phyloP scores from a whole-genome alignment of 1,284 basidiomycete genomes.

The Irpex rosettiformis region DNA sequence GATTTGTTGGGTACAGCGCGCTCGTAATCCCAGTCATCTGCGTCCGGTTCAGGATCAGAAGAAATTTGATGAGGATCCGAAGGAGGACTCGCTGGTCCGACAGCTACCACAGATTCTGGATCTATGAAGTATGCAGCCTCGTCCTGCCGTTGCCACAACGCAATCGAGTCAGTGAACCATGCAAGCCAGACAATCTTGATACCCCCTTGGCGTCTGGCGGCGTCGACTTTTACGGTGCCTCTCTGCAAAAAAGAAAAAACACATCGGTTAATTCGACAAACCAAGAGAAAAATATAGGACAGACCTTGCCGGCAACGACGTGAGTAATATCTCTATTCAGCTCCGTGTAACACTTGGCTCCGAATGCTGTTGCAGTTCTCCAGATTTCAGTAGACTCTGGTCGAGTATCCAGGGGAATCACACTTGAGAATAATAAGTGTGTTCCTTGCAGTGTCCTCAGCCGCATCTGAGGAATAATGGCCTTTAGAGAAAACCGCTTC shows the following conservation, averaged over 20 bases:
- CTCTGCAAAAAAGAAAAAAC: constrained; percentile 38
- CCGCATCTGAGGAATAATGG: constrained; percentile 83
- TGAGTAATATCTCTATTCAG: constrained; percentile 78
- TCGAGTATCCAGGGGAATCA: constrained; percentile 83
- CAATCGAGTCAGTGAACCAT: constrained; percentile 88
- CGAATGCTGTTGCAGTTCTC: constrained; percentile 85
- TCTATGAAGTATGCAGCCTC: constrained; percentile 73
- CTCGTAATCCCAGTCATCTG: constrained; percentile 62
- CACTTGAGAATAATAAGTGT: constrained; percentile 87
- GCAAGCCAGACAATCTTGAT: constrained; percentile 82
- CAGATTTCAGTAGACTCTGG: constrained; percentile 86
- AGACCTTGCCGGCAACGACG: constrained; percentile 84
- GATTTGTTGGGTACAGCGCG: constrained; percentile 20
- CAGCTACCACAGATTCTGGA: constrained; percentile 23
- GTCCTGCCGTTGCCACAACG: constrained; percentile 74
- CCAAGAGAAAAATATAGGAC: not conserved
- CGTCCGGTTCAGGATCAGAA: constrained; percentile 61
- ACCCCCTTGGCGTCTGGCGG: constrained; percentile 64
- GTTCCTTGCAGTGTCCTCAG: constrained; percentile 71
- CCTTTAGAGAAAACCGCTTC: constrained; percentile 36
- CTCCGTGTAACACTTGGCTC: constrained; percentile 76
- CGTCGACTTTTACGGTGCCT: constrained; percentile 89
- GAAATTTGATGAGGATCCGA: constrained; percentile 54
- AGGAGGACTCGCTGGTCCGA: constrained; percentile 40
- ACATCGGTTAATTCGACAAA: not conserved